Evolutionary conservation across 805 yeast genomes (phyloP), one percentile per base, ranked within the genome.

Genomic region (Teunomyces tritomae): DNA sequence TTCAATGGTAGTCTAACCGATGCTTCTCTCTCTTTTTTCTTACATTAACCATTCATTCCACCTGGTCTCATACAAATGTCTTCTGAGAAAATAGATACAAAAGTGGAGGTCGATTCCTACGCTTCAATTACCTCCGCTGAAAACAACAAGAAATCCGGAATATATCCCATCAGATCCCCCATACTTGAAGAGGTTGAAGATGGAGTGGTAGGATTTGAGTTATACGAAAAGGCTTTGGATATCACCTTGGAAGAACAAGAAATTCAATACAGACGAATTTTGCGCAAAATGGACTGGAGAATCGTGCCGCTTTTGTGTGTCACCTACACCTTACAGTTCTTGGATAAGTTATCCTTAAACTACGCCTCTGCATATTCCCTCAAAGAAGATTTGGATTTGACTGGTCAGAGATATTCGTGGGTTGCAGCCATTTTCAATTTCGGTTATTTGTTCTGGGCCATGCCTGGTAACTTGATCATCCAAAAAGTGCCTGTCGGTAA

Each of bases 361-460:
- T 79, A 81, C 56, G 83, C 87, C 2, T 83, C 83, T n/a, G 82
- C 82, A 1, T 78, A 82, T 84, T 86, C 86, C 0, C 78, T 82
- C 51, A 78, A 74, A 55, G 59, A 68, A 2, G 71, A 79, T 55
- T 65, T 80, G 52, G 49, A 51, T 11, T 53, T 62, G 29, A 68
- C 74, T 4, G 69, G 78, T 37, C 57, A 63, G 47, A 77, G 80
- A 44, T 80, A 74, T 55, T 74, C 81, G 17, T 73, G 79, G 54
- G 57, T 80, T 43, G 77, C 80, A 28, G 79, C 85, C 1, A 78
- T 79, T 20, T 73, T 79, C 50, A 77, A 78, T 47, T 80, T 74
- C 13, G 71, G 82, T 1, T 80, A 79, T 50, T 77, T 80, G 45
- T 71, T 78, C 51, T 77, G 78, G 49, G 83, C 77, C 51, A 83